Evolutionary conservation across 1,284 basidiomycete genomes (phyloP).

Genomic region (Apiotrichum domesticum): DNA sequence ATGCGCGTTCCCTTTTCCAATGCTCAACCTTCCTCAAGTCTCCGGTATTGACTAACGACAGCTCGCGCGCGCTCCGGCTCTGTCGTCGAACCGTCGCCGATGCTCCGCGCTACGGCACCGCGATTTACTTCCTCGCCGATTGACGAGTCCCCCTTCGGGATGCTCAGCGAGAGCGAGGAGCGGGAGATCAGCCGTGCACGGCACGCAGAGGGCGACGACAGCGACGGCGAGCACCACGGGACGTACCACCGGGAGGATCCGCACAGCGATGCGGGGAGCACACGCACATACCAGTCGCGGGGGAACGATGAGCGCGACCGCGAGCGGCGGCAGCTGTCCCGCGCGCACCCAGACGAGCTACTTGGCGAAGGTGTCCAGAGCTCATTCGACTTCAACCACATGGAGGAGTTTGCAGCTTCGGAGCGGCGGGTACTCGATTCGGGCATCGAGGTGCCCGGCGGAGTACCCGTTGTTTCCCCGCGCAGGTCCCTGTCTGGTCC

Average conservation of each 20-base stretch:
- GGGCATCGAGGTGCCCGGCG: too few species aligned
- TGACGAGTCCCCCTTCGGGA: slow-evolving; percentile 43
- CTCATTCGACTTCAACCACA: slow-evolving; percentile 66
- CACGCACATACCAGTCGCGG: slow-evolving; percentile 6
- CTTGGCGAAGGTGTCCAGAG: slow-evolving; percentile 12
- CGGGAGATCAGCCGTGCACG: slow-evolving; percentile 43
- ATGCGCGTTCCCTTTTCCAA: too few species aligned
- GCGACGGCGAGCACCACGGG: slow-evolving; percentile 7
- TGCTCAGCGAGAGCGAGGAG: slow-evolving; percentile 46
- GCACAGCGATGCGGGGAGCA: slow-evolving; percentile 6
- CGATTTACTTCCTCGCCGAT: slow-evolving; percentile 38
- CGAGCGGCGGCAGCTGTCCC: not conserved
- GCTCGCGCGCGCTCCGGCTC: slow-evolving; percentile 43
- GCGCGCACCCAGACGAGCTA: not conserved
- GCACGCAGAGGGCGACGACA: slow-evolving; percentile 10
- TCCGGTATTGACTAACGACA: slow-evolving; percentile 7
- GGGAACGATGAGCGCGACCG: not conserved
- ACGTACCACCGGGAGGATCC: slow-evolving; percentile 16
- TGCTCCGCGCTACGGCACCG: slow-evolving; percentile 22
- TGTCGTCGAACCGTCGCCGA: slow-evolving; percentile 22
- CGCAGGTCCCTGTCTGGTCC: not conserved
- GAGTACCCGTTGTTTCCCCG: too few species aligned
- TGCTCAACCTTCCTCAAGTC: not conserved
- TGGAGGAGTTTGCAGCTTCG: slow-evolving; percentile 71
- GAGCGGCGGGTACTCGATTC: slow-evolving; percentile 54